Conservation (phyloP, 2,329 filamentous ascomycete species). For the Aspergillus alliaceus region DNA sequence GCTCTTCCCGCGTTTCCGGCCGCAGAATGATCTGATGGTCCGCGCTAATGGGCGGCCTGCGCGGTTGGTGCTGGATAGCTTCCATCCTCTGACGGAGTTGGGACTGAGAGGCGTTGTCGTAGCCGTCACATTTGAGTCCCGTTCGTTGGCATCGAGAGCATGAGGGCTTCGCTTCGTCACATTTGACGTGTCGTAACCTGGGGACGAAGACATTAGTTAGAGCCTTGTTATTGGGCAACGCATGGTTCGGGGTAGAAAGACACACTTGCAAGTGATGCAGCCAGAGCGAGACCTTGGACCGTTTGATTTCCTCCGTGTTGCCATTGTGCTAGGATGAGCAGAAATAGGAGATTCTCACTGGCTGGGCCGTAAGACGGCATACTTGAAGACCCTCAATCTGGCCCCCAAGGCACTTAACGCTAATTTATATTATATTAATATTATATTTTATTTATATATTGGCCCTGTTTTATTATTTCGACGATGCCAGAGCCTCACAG, state of each 20-base stretch:
- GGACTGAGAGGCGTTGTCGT: slow-evolving; percentile 30
- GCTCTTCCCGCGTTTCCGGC: slow-evolving; percentile 31
- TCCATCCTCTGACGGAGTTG: slow-evolving; percentile 11
- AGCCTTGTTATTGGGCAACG: background rate
- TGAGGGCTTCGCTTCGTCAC: slow-evolving; percentile 55
- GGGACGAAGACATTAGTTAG: background rate
- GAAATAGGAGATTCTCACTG: background rate
- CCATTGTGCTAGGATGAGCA: background rate
- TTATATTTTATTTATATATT: no score
- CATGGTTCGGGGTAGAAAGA: no score
- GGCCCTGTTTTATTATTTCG: no score
- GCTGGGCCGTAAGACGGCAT: background rate
- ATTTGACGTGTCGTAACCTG: slow-evolving; percentile 59
- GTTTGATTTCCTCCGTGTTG: background rate
- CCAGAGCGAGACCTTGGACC: slow-evolving; percentile 30
- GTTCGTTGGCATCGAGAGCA: slow-evolving; percentile 57
- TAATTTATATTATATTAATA: no score
- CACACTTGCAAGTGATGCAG: slow-evolving; percentile 58
- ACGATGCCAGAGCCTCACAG: no score
- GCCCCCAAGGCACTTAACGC: no score
- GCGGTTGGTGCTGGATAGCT: background rate
- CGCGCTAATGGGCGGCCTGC: slow-evolving; percentile 5
- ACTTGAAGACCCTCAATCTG: no score
- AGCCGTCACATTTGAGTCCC: slow-evolving; percentile 59
- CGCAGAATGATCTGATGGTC: slow-evolving; percentile 20